Base-by-base conservation (phyloP, 2,329 filamentous ascomycete species). In the Chalaropsis thielavioides region DNA sequence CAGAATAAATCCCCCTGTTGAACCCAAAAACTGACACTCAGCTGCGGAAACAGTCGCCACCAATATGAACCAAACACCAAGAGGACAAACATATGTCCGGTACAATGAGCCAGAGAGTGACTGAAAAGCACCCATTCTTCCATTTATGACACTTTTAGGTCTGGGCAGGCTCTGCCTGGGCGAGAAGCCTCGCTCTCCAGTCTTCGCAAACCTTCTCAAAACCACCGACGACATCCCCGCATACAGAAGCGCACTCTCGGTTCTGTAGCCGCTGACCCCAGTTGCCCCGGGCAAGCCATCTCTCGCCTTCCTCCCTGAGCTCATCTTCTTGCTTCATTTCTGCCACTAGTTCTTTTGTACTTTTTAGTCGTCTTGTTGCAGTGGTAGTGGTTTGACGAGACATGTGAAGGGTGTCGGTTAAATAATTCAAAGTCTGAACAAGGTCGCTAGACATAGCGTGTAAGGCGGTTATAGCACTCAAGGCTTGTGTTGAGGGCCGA, bases 361-460 rank as follows among this genome's bases (percentile, higher is more conserved):
- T 89, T 69, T 88, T 87, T 62, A 99, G 77, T 56, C 90, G 83
- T 64, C 94, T 81, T 1, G 87, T 86, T 1, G 92, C 94, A 10
- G 88, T 87, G 2, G 85, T 88, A 0, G 90, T 94, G 0, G 89
- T 88, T 75, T 97, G 92, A 13, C 90, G 86, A 40, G 88, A 91
- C 87, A 97, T 96, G 75, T 97, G 92, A 41, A 99, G 80, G 2
- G 90, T 92, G 73, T 99, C 94, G 6, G 89, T 90, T 3, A 99
- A 80, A 69, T 90, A 88, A 70, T 90, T 90, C 59, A 99, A 82
- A 6, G 90, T 89, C 71, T 90, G 83, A 8, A 92, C 83, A 35
- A 92, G 77, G 68, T 91, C 88, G 31, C 83, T 78, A 0, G 88
- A 92, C 68, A 89, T 79, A 6, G 82, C 79, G 72, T 90, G 86